phyloP scores from a whole-genome alignment of 768 basidiomycete species.

The Auriculariales sp. region DNA sequence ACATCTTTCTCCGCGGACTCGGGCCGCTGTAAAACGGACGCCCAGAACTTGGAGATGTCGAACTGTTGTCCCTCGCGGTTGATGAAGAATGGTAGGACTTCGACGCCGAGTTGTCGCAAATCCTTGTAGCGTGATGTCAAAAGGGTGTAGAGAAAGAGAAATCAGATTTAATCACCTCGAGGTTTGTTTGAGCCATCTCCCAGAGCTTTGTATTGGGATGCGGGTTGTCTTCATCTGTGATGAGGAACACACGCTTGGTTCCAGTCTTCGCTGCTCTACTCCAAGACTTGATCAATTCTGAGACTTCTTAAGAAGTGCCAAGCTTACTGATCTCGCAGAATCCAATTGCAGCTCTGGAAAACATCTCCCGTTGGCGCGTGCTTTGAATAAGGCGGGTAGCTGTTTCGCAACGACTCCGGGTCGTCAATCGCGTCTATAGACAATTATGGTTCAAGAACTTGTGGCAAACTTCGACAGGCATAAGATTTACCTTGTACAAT shows the following conservation, averaged over 20 bases:
- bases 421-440: conserved; percentile 50
- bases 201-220: conserved; percentile 21
- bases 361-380: conserved; percentile 73
- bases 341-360: conserved; percentile 80
- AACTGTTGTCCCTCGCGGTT: conserved; percentile 52
- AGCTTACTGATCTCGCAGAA: conserved; percentile 79
- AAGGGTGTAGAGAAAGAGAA: conserved; percentile 1
- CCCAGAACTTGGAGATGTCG: conserved; percentile 62
- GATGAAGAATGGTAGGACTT: conserved; percentile 84
- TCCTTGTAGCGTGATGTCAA: conserved; percentile 34
- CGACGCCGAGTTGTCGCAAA: conserved; percentile 61
- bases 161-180: conserved; percentile 1
- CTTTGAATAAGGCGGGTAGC: conserved; percentile 51
- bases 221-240: conserved; percentile 83
- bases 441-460: not conserved
- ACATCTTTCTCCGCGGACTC: conserved; percentile 35
- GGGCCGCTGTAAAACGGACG: conserved; percentile 39
- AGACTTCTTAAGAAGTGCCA: conserved; percentile 1
- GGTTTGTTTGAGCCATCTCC: conserved; percentile 8
- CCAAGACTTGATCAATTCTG: not conserved
- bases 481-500: conserved; percentile 52
- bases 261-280: conserved; percentile 71
- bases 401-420: conserved; percentile 35
- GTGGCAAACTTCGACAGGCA: not conserved
- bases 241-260: conserved; percentile 83